These are phyloP conservation scores for Amorphotheca resinae DNA, from an alignment of 495 filamentous ascomycete species.

Conservation along the genomic window DNA sequence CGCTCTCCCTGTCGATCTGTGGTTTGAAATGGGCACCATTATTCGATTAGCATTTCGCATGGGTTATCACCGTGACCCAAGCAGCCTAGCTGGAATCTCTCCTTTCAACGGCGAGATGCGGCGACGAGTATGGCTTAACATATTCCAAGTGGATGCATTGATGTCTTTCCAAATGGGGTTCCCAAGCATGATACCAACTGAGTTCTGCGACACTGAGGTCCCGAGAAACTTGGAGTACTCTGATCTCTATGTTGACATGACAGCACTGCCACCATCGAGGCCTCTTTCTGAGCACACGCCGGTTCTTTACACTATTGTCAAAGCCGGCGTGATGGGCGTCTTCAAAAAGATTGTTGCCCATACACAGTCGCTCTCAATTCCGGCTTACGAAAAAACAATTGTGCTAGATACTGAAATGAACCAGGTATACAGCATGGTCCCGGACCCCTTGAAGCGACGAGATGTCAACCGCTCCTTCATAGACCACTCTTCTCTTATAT, in stretches of 20 bases:
- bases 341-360: slow-evolving; percentile 31
- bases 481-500: slow-evolving; percentile 48
- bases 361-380: slow-evolving; percentile 16
- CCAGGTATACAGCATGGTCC: slow-evolving; percentile 7
- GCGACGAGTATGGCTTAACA: slow-evolving; percentile 71
- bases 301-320: slow-evolving; percentile 35
- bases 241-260: slow-evolving; percentile 68
- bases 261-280: slow-evolving; percentile 59
- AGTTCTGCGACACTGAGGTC: slow-evolving; percentile 70
- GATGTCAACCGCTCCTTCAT: slow-evolving; percentile 41
- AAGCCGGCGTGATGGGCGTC: slow-evolving; percentile 28
- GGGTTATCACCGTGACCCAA: slow-evolving; percentile 88
- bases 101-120: slow-evolving; percentile 88
- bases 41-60: slow-evolving; percentile 37
- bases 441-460: neutral
- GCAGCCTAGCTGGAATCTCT: slow-evolving; percentile 65
- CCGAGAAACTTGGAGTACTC: slow-evolving; percentile 86
- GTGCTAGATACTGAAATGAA: slow-evolving; percentile 24
- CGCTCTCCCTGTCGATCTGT: slow-evolving; percentile 20
- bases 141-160: slow-evolving; percentile 63
- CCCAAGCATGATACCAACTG: slow-evolving; percentile 67
- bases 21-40: slow-evolving; percentile 25
- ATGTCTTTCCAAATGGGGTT: slow-evolving; percentile 83
- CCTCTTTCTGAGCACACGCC: slow-evolving; percentile 67
- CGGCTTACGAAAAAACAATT: slow-evolving; percentile 25